Percentiles rank a stretch among this genome's conserved stretches.
Conservation (phyloP, 1,284 basidiomycete species). For the Chalciporus sp. region DNA sequence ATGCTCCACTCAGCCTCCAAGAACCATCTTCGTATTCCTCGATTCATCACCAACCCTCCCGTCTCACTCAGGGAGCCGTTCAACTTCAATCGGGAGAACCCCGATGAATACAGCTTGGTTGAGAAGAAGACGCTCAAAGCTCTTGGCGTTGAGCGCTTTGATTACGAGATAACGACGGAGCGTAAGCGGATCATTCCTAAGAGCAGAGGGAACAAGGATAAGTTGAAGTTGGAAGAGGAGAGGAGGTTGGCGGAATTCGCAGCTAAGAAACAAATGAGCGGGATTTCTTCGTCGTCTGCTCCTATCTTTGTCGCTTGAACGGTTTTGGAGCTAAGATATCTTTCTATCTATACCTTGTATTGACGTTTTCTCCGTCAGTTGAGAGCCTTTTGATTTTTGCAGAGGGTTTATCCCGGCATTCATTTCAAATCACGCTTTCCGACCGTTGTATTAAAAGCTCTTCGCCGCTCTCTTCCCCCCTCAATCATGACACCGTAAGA, state of each 20-base stretch:
- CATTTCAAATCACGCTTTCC: too few species aligned
- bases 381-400: neutral
- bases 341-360: neutral
- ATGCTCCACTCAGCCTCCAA: constrained; percentile 2
- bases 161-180: neutral
- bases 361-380: neutral
- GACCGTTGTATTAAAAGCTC: too few species aligned
- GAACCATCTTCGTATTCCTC: neutral
- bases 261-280: neutral
- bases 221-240: neutral
- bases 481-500: too few species aligned
- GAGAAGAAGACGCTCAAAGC: constrained; percentile 1
- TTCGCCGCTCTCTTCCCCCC: too few species aligned
- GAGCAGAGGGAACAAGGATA: neutral
- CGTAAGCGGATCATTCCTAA: neutral
- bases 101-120: neutral
- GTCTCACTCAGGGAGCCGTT: constrained; percentile 3
- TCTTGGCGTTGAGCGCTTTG: neutral
- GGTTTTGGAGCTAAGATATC: too few species aligned
- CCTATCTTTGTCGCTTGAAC: neutral
- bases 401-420: too few species aligned
- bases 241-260: neutral
- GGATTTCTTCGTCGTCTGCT: neutral
- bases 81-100: constrained; percentile 1
- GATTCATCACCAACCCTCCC: neutral